phyloP scores from a whole-genome alignment of 1,284 basidiomycete genomes.

The Boletus holoroseus region DNA sequence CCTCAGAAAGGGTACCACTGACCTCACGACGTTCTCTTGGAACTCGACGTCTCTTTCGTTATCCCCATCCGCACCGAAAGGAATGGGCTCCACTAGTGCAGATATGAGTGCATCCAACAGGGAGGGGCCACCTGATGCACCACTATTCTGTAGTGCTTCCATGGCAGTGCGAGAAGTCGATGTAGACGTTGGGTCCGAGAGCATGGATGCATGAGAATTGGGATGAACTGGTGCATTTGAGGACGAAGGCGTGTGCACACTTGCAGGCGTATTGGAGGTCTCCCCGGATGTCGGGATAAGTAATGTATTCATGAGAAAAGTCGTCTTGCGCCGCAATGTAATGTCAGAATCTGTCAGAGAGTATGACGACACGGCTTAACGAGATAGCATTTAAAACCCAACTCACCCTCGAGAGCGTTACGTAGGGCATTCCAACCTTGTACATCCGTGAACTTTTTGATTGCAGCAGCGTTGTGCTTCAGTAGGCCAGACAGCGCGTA shows the following conservation, averaged over 20 bases:
- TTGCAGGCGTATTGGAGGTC: conserved; percentile 8
- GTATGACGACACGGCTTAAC: background rate
- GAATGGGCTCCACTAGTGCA: conserved; percentile 49
- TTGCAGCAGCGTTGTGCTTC: conserved; percentile 75
- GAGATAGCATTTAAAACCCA: conserved; percentile 17
- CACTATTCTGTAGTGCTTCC: conserved; percentile 44
- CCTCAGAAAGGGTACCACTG: conserved; percentile 31
- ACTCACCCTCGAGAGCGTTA: conserved; percentile 57
- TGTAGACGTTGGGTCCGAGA: conserved; percentile 45
- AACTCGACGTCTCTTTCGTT: conserved; percentile 68
- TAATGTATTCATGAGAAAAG: conserved; percentile 79
- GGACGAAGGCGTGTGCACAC: conserved; percentile 21
- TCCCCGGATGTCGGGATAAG: conserved; percentile 49
- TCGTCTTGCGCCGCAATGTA: conserved; percentile 74
- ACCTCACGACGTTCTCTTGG: conserved; percentile 74
- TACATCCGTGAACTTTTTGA: conserved; percentile 50
- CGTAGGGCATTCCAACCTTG: conserved; percentile 72
- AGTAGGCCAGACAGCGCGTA: conserved; percentile 83
- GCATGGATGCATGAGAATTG: conserved; percentile 63
- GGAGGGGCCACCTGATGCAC: conserved; percentile 14
- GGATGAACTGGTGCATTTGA: conserved; percentile 43
- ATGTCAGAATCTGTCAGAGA: conserved; percentile 66
- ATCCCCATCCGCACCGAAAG: conserved; percentile 68
- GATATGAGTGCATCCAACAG: conserved; percentile 41
- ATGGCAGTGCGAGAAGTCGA: conserved; percentile 47